Evolutionary conservation across 2,329 filamentous ascomycete species (phyloP), one percentile per base, ranked within the genome.

Genomic region (Diaporthe destruens): DNA sequence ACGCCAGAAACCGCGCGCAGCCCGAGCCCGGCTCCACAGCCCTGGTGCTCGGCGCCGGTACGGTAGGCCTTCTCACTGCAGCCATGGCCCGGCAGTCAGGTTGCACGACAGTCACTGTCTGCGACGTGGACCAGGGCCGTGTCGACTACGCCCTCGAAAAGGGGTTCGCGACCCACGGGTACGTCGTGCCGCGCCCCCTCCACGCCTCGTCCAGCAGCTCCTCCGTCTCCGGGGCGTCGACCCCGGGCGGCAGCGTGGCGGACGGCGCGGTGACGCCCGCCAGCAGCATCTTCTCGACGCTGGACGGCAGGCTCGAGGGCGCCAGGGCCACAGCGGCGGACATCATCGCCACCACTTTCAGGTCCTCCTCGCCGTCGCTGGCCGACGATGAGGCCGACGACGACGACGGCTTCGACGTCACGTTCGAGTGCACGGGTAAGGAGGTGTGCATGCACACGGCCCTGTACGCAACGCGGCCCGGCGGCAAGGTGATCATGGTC

Each of bases 361-460:
- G 76, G 56, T 77, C 76, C 11, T 79, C 47, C 47, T 77, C 76
- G 9, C 29, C 29, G n/a, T 69, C 82, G 1, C 9, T 36, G 32
- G 11, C n/a, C 12, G 16, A 23, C 12, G 63, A 53, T 20, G 69
- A 70, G 8, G 77, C 80, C n/a, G 78, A 80, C 34, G 84, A 85
- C 34, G 84, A 85, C 8, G 88, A 85, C 1, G 91, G 92, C 59
- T 88, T 94, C 2, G 91, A 94, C 77, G 82, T 92, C 6, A 89
- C 92, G 0, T 94, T 94, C 75, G 93, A 95, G 81, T 94, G 92
- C 79, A 94, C 93, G 0, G 93, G 93, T 36, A 93, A 94, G 74
- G 92, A 93, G 75, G 86, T 88, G 0, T 94, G 92, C 79, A 91
- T 94, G 82, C 92, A 94, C 79, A 92, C 91, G 1, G 88, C 90